Conservation (phyloP, 768 basidiomycete species). For the Mycena pura region DNA sequence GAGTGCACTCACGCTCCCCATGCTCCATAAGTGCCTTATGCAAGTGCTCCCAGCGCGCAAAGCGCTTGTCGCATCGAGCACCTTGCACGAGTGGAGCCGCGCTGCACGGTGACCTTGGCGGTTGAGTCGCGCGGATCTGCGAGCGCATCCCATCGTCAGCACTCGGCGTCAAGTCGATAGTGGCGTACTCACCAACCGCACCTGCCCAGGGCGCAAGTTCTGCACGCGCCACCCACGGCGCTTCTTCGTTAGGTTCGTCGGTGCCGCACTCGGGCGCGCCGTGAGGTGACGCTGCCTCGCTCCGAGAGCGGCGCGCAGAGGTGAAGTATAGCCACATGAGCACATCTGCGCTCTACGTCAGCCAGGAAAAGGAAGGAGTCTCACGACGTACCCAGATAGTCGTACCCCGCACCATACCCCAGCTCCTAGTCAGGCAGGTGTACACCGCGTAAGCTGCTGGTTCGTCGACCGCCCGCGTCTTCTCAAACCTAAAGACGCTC, state of each 20-base stretch:
- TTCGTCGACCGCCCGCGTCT: not conserved
- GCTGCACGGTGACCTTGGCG: slow-evolving; percentile 28
- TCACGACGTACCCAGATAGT: not conserved
- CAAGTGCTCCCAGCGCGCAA: slow-evolving; percentile 80
- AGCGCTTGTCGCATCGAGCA: slow-evolving; percentile 78
- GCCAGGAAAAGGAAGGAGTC: not conserved
- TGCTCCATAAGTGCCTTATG: slow-evolving; percentile 81
- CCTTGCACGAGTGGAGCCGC: slow-evolving; percentile 69
- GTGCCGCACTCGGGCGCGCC: slow-evolving; percentile 30
- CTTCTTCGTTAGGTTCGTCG: slow-evolving; percentile 58
- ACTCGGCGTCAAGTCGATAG: slow-evolving; percentile 18
- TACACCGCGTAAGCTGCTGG: not conserved
- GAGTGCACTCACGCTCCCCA: slow-evolving; percentile 76
- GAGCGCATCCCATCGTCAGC: not conserved
- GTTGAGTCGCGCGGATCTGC: not conserved
- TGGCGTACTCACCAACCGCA: slow-evolving; percentile 3
- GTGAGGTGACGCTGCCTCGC: slow-evolving; percentile 27
- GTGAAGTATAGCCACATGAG: too few species aligned
- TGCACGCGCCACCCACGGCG: slow-evolving; percentile 57
- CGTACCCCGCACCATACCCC: not conserved
- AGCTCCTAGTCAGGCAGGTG: not conserved
- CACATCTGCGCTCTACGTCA: too few species aligned
- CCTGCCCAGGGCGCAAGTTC: slow-evolving; percentile 35
- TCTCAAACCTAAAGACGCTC: not conserved
- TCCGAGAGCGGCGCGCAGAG: too few species aligned